Evolutionary conservation across 2,329 filamentous ascomycete genomes (phyloP).

Genomic region (Emericellopsis atlantica): DNA sequence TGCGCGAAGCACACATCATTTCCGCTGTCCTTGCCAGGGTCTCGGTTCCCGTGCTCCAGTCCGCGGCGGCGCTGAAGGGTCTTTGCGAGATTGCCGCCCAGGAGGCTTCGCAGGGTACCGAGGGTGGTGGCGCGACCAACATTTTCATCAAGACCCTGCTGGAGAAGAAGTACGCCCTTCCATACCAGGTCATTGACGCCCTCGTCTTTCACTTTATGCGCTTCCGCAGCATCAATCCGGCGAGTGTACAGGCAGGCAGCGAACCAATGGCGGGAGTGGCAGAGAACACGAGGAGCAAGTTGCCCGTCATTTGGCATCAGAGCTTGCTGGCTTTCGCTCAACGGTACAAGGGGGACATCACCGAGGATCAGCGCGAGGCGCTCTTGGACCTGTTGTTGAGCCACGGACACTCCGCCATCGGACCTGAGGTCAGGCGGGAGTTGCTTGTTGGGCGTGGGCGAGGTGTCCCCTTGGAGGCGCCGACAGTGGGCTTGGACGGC

Average conservation of each 20-base stretch:
- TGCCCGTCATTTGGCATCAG: constrained; percentile 96
- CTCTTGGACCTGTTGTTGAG: constrained; percentile 76
- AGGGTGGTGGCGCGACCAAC: constrained; percentile 85
- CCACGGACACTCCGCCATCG: constrained; percentile 77
- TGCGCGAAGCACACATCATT: constrained; percentile 86
- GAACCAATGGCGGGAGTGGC: constrained; percentile 40
- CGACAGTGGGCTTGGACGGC: constrained; percentile 46
- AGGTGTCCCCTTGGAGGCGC: constrained; percentile 53
- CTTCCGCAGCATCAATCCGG: constrained; percentile 60
- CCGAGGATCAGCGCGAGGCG: constrained; percentile 86
- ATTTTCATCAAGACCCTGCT: constrained; percentile 88
- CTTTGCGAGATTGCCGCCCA: constrained; percentile 91
- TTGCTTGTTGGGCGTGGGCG: constrained; percentile 77
- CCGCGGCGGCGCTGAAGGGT: constrained; percentile 79
- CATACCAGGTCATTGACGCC: constrained; percentile 87
- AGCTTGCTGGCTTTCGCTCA: constrained; percentile 85
- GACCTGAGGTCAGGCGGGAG: constrained; percentile 82
- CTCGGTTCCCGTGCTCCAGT: constrained; percentile 83
- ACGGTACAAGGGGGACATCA: constrained; percentile 90
- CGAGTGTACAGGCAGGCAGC: constrained; percentile 28
- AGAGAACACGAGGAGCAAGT: constrained; percentile 41
- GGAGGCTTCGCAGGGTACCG: constrained; percentile 69
- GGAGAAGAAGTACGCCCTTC: constrained; percentile 94
- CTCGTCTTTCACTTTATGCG: constrained; percentile 94
- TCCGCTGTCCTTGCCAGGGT: constrained; percentile 75